These are phyloP conservation scores for Colletotrichum tanaceti DNA, from an alignment of 2,329 filamentous ascomycete genomes.

Conservation along the genomic window DNA sequence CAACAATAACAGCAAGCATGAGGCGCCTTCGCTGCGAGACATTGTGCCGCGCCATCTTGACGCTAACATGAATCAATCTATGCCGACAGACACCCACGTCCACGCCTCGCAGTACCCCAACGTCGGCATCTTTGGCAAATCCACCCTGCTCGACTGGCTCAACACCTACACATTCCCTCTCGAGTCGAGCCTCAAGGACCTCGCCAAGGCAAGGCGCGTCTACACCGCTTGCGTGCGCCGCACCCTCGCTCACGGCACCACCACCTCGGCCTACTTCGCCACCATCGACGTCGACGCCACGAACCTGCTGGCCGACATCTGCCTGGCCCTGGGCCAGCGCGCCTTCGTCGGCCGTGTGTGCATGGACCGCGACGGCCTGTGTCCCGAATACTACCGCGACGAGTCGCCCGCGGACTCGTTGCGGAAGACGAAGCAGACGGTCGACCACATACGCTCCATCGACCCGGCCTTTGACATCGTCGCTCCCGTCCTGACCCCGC, in stretches of 20 bases:
- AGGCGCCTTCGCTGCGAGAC: not conserved
- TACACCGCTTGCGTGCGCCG: conserved; percentile 83
- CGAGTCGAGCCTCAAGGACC: conserved; percentile 78
- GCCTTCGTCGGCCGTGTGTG: conserved; percentile 94
- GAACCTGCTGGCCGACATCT: conserved; percentile 90
- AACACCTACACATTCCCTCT: conserved; percentile 95
- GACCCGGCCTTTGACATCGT: conserved; percentile 76
- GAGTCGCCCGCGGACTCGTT: conserved; percentile 69
- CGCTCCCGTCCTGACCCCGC: conserved; percentile 81
- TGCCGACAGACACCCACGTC: conserved; percentile 83
- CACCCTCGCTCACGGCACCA: conserved; percentile 90
- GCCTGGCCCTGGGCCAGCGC: conserved; percentile 81
- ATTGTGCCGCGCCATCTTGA: not conserved
- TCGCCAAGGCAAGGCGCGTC: conserved; percentile 72
- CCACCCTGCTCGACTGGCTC: conserved; percentile 93
- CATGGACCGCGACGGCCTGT: conserved; percentile 79
- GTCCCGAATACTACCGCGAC: conserved; percentile 85
- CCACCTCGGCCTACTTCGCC: conserved; percentile 93
- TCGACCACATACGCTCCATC: conserved; percentile 73
- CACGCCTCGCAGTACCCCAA: conserved; percentile 97
- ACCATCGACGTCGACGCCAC: conserved; percentile 88
- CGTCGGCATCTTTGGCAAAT: conserved; percentile 90
- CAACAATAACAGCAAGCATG: no score
- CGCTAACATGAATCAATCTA: conserved; percentile 1
- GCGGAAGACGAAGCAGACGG: conserved; percentile 65